Conservation (phyloP, 345 rosid genomes). For the Linum lewisii region DNA sequence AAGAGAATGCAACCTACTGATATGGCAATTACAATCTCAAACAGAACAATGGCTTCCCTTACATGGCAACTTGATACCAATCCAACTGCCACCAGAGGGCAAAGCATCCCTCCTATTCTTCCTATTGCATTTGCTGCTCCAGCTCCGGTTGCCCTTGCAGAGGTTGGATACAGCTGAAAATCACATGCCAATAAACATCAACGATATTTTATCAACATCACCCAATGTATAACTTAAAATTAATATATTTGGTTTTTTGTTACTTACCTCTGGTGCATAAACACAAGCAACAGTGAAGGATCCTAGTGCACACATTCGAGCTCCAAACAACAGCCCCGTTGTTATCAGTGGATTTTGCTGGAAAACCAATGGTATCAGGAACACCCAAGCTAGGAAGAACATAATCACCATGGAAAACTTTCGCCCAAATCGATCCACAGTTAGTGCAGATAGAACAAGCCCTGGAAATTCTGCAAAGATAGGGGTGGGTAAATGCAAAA, state of each 20-base stretch:
- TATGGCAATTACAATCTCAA: conserved; percentile 8
- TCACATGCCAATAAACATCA: too few species aligned
- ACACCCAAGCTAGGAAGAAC: conserved; percentile 10
- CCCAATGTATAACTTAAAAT: too few species aligned
- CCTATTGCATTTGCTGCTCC: conserved; percentile 20
- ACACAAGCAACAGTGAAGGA: conserved; percentile 18
- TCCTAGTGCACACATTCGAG: conserved; percentile 18
- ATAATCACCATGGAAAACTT: conserved; percentile 17
- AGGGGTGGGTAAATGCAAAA: too few species aligned
- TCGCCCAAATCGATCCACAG: conserved; percentile 19
- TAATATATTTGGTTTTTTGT: too few species aligned
- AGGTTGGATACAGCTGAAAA: conserved; percentile 16
- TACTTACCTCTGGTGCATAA: conserved; percentile 22
- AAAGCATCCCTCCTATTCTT: conserved; percentile 18
- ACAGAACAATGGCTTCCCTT: conserved; percentile 13
- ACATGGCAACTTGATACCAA: conserved; percentile 13
- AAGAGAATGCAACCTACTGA: conserved; percentile 11
- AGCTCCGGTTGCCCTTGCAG: conserved; percentile 15
- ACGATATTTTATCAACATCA: too few species aligned
- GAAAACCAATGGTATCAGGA: conserved; percentile 15
- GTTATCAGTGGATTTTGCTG: background rate
- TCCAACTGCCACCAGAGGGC: conserved; percentile 21
- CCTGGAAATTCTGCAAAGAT: conserved; percentile 17
- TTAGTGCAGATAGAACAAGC: conserved; percentile 13
- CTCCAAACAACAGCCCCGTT: conserved; percentile 18